Conservation (phyloP, 1,284 basidiomycete species). For the Marasmius sp. region DNA sequence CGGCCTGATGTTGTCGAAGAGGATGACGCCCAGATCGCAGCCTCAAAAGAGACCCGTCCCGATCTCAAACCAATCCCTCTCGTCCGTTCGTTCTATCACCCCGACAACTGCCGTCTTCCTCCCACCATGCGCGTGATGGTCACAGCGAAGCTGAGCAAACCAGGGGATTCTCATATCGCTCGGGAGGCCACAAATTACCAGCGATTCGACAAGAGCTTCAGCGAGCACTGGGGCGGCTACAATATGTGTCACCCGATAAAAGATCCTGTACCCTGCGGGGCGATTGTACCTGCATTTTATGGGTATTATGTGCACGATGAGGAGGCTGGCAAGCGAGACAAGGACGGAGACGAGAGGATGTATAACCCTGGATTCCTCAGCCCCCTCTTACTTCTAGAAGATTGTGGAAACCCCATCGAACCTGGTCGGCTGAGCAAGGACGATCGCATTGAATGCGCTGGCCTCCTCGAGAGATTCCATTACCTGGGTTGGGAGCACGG, state of each 20-base stretch:
- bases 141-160: constrained; percentile 30
- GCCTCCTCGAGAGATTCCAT: constrained; percentile 44
- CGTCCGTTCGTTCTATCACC: neutral
- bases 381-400: constrained; percentile 50
- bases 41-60: neutral
- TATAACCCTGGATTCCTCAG: constrained; percentile 27
- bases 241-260: constrained; percentile 40
- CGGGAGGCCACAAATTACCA: constrained; percentile 44
- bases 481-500: constrained; percentile 37
- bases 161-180: constrained; percentile 28
- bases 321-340: constrained; percentile 12
- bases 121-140: constrained; percentile 32
- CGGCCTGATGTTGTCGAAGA: no score
- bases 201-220: constrained; percentile 41
- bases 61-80: neutral
- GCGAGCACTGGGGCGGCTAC: constrained; percentile 48
- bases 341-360: neutral
- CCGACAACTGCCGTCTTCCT: constrained; percentile 11
- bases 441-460: constrained; percentile 36
- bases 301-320: constrained; percentile 44
- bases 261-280: constrained; percentile 43
- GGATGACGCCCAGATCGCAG: neutral
- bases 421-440: constrained; percentile 29
- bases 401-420: constrained; percentile 42
- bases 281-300: constrained; percentile 54